A percentile compares a stretch with the other conserved stretches of the same genome.
Conservation (phyloP, 1,284 basidiomycete genomes). For the Austroboletus rostrupii region DNA sequence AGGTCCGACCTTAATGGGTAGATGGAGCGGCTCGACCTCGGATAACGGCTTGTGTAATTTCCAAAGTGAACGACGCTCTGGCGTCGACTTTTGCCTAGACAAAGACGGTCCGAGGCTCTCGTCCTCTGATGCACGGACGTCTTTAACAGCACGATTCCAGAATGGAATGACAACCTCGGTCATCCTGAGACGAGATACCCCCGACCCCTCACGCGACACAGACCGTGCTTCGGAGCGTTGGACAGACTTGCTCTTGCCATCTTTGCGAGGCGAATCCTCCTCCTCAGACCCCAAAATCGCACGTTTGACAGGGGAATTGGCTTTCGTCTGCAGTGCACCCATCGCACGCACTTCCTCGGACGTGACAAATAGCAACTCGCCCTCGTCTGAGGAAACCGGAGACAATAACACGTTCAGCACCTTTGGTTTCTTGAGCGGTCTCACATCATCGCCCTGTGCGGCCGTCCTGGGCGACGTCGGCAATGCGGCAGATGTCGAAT, state of each 20-base stretch:
- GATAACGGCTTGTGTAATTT: neutral
- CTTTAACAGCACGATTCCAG: neutral
- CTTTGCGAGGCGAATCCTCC: neutral
- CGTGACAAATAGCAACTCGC: neutral
- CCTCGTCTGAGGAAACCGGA: constrained; percentile 15
- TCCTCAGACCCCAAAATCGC: neutral
- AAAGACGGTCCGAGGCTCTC: constrained; percentile 3
- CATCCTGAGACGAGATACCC: neutral
- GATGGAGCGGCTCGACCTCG: neutral
- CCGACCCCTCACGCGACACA: neutral
- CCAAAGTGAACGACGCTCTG: neutral
- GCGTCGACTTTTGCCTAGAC: neutral
- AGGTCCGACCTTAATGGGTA: constrained; percentile 24
- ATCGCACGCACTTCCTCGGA: neutral
- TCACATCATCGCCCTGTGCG: neutral
- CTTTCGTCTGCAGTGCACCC: neutral
- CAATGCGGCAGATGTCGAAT: neutral
- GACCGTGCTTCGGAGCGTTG: neutral
- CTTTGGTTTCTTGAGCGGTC: constrained; percentile 23
- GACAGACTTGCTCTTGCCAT: neutral
- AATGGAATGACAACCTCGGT: neutral
- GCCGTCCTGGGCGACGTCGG: neutral
- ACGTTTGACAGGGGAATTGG: neutral
- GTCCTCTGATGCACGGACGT: neutral
- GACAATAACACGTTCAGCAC: constrained; percentile 7